phyloP scores from a whole-genome alignment of 1,284 basidiomycete genomes.

The Thelephora terrestris region DNA sequence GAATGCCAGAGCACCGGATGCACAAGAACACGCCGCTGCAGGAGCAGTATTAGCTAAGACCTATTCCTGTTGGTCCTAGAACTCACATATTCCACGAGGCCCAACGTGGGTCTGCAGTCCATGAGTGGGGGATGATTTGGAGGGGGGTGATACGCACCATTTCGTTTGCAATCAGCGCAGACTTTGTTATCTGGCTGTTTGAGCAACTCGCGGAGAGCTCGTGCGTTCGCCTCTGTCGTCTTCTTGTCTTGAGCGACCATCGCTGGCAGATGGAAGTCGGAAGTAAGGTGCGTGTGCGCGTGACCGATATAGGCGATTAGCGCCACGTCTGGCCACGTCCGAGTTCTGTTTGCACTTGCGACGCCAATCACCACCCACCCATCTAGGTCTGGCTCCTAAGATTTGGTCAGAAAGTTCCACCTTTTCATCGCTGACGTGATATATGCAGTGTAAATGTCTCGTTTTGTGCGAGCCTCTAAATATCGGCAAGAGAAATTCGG shows the following conservation, averaged over 20 bases:
- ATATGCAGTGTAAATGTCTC: slow-evolving; percentile 37
- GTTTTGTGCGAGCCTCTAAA: slow-evolving; percentile 63
- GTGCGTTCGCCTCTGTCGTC: slow-evolving; percentile 70
- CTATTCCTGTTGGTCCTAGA: background rate
- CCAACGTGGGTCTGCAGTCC: slow-evolving; percentile 81
- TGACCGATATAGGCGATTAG: no score
- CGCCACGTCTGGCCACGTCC: no score
- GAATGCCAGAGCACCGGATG: slow-evolving; percentile 97
- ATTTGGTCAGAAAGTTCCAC: no score
- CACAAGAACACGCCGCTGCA: slow-evolving; percentile 85
- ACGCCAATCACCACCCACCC: no score
- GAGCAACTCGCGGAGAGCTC: slow-evolving; percentile 74
- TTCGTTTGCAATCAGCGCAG: slow-evolving; percentile 90
- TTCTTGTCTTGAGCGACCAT: slow-evolving; percentile 59
- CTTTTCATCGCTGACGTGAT: no score
- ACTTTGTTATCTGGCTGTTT: slow-evolving; percentile 88
- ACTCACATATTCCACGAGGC: slow-evolving; percentile 93
- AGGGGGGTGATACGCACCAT: slow-evolving; percentile 45
- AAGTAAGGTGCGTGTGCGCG: no score
- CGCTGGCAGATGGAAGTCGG: no score
- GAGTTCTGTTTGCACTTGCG: no score
- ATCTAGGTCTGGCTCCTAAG: no score
- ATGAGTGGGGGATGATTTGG: slow-evolving; percentile 8
- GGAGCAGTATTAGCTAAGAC: background rate
- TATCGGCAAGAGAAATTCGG: slow-evolving; percentile 44